Conservation (phyloP, 2,329 filamentous ascomycete species). For the Fusarium nematophilum region DNA sequence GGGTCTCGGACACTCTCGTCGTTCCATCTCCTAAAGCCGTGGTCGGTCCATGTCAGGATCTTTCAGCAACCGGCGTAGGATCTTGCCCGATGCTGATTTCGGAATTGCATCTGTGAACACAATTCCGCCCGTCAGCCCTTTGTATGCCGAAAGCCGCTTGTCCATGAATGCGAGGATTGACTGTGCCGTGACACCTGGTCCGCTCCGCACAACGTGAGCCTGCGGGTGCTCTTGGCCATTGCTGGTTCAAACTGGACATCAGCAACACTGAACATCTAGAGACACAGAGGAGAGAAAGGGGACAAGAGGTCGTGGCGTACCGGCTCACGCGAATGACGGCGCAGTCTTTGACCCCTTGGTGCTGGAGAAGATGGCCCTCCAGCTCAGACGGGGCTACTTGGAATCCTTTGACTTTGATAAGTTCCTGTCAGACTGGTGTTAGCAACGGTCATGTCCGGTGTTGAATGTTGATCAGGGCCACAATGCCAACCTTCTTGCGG, state of each 20-base stretch:
- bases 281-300: no score
- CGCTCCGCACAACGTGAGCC: conserved; percentile 8
- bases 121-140: conserved; percentile 8
- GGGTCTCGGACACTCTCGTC: no score
- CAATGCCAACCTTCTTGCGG: conserved; percentile 7
- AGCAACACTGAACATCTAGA: neutral
- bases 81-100: conserved; percentile 10
- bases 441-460: neutral
- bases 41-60: no score
- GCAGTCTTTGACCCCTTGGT: conserved; percentile 7
- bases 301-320: no score
- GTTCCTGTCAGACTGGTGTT: neutral
- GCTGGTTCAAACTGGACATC: neutral
- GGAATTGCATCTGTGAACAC: conserved; percentile 7
- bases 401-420: conserved; percentile 18
- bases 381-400: conserved; percentile 22
- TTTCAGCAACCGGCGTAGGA: conserved; percentile 2
- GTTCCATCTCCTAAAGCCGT: no score
- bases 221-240: conserved; percentile 9
- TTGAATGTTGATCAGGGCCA: neutral
- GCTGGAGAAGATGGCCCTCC: conserved; percentile 10
- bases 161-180: conserved; percentile 12
- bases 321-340: conserved; percentile 11
- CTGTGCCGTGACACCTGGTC: neutral
- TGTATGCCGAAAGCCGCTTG: neutral